These are phyloP conservation scores for Cryptococcus neoformans DNA, from an alignment of 1,284 basidiomycete species.

Conservation along the genomic window DNA sequence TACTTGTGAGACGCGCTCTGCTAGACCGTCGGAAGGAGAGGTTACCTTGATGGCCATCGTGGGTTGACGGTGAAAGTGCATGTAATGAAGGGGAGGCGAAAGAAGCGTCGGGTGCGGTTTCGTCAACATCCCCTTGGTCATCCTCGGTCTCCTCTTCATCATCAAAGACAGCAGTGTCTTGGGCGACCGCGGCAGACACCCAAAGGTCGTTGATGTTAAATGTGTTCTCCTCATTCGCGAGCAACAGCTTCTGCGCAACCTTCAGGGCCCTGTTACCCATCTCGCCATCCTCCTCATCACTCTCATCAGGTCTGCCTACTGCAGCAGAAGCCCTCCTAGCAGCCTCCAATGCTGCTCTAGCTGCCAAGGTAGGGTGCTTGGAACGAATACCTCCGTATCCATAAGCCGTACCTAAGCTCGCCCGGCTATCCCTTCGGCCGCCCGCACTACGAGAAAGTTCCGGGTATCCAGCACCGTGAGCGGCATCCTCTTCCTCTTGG, in stretches of 20 bases:
- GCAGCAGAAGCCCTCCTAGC: conserved; percentile 42
- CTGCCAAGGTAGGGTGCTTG: conserved; percentile 50
- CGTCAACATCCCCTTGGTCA: conserved; percentile 9
- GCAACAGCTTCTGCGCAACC: conserved; percentile 83
- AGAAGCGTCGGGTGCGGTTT: conserved; percentile 21
- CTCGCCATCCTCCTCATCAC: conserved; percentile 24
- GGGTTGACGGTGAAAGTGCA: conserved; percentile 15
- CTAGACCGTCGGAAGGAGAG: conserved; percentile 8
- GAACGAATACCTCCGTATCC: conserved; percentile 50
- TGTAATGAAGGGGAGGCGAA: conserved; percentile 15
- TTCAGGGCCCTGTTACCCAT: conserved; percentile 51
- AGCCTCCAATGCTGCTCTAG: conserved; percentile 44
- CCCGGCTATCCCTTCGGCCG: conserved; percentile 37
- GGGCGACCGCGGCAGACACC: conserved; percentile 50
- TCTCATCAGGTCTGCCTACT: conserved; percentile 20
- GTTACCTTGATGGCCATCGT: conserved; percentile 1
- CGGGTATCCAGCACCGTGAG: conserved; percentile 23
- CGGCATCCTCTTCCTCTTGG: conserved; percentile 13
- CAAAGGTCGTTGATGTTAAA: conserved; percentile 52
- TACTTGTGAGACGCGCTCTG: conserved; percentile 7
- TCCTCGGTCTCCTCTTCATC: conserved; percentile 37
- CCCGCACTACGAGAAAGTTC: conserved; percentile 16
- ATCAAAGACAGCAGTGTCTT: conserved; percentile 50
- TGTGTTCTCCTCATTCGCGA: conserved; percentile 55
- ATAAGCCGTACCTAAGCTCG: conserved; percentile 44